Evolutionary conservation across 306 rosid species (phyloP).

Genomic region (barrel medic (Medicago truncatula)): DNA sequence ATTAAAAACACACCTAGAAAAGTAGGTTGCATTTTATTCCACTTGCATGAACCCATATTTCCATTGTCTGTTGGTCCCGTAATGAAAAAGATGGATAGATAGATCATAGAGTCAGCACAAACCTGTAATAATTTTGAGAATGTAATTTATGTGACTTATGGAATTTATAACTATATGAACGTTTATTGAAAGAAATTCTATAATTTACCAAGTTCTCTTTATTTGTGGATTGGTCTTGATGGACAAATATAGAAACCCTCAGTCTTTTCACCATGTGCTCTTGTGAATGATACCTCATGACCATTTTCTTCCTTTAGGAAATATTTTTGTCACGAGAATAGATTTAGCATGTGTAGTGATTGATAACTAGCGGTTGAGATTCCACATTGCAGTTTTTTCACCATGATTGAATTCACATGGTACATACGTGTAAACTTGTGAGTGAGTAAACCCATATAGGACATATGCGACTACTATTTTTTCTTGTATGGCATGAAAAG

Average conservation of each 20-base stretch:
- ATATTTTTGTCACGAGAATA: slow-evolving; percentile 41
- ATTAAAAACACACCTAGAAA: slow-evolving; percentile 39
- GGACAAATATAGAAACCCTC: slow-evolving; percentile 37
- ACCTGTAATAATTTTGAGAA: slow-evolving; percentile 28
- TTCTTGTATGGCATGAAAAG: not conserved
- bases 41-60: slow-evolving; percentile 43
- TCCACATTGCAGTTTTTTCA: slow-evolving; percentile 18
- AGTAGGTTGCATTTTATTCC: slow-evolving; percentile 31
- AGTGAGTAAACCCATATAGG: not conserved
- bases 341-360: slow-evolving; percentile 33
- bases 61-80: slow-evolving; percentile 43
- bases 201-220: slow-evolving; percentile 2
- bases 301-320: slow-evolving; percentile 35
- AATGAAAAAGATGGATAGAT: slow-evolving; percentile 22
- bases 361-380: slow-evolving; percentile 6
- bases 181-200: slow-evolving; percentile 3
- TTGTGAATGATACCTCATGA: slow-evolving; percentile 12
- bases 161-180: slow-evolving; percentile 38
- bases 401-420: slow-evolving; percentile 25
- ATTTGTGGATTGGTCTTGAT: not conserved
- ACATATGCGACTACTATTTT: slow-evolving; percentile 1
- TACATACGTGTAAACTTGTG: slow-evolving; percentile 24
- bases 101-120: slow-evolving; percentile 34
- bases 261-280: slow-evolving; percentile 39
- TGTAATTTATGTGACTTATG: slow-evolving; percentile 24